Base-by-base conservation (phyloP, 805 yeast genomes). In the Metschnikowia lachancei region DNA sequence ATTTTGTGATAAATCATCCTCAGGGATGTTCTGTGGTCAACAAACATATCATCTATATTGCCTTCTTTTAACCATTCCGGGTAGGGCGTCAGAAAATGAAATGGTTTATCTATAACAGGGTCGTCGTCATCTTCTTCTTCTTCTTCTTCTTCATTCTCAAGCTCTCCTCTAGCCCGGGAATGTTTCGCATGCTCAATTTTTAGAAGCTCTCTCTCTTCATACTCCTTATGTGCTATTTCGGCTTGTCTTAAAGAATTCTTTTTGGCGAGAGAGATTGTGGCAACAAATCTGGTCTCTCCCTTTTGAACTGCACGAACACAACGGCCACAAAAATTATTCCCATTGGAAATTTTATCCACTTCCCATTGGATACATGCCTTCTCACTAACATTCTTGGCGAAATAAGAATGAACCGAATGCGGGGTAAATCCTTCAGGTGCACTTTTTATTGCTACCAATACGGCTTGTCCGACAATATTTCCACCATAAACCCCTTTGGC, bases 401-500 rank as follows among this genome's bases (percentile, higher is more conserved):
- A 70, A 47, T 65, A 68, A 16, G 70, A 65, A 48, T 71, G 75
- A 31, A 70, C 55, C 1, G 74, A 69, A 42, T 70, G 72, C 2
- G 76, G 76, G n/a, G 61, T 61, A 51, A 64, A 71, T 3, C 62
- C 67, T 51, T 56, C 54, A 6, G 64, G 65, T 3, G 59, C 55
- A 13, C 65, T 55, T 41, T 63, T 64, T 61, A 70, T 64, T 3
- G 71, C 72, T 12, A 66, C 75, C 26, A 66, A 53, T 10, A 67
- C 43, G 1, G 69, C 62, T 49, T 69, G 73, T 2, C 67, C 62
- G 32, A 68, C 58, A 14, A 70, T 48, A 38, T 67, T 70, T 1
- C 75, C 76, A 1, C 75, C 75, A 45, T 60, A 71, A n/a, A 66
- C 69, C n/a, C 73, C 74, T 31, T 68, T 56, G 2, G 65, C 43